Evolutionary conservation across 2,329 filamentous ascomycete genomes (phyloP), one percentile per base, ranked within the genome.

Genomic region (Nannizziopsis arthrosporioides): DNA sequence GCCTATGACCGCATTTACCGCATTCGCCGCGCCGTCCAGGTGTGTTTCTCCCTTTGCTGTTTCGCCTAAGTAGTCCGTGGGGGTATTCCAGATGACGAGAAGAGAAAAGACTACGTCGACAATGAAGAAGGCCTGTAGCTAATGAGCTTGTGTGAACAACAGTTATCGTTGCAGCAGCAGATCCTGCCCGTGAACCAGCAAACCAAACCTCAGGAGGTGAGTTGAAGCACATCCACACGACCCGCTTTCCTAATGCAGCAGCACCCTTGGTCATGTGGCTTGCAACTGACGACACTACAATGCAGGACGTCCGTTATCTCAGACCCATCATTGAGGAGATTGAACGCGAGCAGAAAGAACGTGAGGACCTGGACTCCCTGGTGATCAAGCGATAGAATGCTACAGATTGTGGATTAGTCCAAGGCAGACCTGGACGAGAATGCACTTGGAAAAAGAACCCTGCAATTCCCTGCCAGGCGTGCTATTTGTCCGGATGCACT

Each of bases 1-100:
- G 78, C 82, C 62, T 96, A 96, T 74, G 92, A 98, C 75, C 90
- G 92, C 68, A 81, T 96, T 68, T 98, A 88, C 82, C 89, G 92
- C 65, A 80, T 98, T 70, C 86, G 92, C 73, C 82, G 92, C 72
- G 90, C 92, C 62, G 82, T 93, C 72, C 92, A 98, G 77, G 82
- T 85, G 72, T 55, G 66, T 54, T 42, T 42, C 6, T 9, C 19
- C 19, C 6, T 11, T 7, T 31, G 2, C 8, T 7, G 11, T 35
- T 39, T n/a, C 27, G 10, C n/a, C 12, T 10, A 19, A 22, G 12
- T 11, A 7, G 14, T 42, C 9, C 22, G 11, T 19, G 36, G 7
- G 15, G 10, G 12, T 3, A 2, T 18, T 3, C 22, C 17, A 3
- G 17, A 18, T n/a, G 10, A 2, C 15, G 27, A n/a, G 15, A 27